Percentiles rank a stretch among this genome's conserved stretches.
Conservation (phyloP, 148 eudicot genomes). For the Vaccinium vitisidaea region DNA sequence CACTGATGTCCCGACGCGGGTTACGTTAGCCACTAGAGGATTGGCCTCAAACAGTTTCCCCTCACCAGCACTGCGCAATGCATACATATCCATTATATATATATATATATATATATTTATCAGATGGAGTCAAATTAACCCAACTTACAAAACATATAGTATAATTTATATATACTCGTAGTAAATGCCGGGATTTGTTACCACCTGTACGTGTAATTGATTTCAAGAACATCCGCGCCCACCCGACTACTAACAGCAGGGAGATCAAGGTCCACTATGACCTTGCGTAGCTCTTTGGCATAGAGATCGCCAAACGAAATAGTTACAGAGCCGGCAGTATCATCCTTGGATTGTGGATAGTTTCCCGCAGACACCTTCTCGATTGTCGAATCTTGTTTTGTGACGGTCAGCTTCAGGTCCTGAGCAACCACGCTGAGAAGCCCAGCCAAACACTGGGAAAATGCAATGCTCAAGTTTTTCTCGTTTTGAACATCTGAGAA, state of each 20-base stretch:
- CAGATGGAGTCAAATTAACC: too few relatives aligned
- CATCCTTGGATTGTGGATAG: background rate
- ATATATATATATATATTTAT: too few relatives aligned
- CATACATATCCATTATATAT: too few relatives aligned
- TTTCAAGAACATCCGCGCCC: background rate
- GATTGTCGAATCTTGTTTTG: background rate
- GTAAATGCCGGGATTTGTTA: background rate
- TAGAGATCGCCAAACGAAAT: slow-evolving; percentile 28
- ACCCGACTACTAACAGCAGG: background rate
- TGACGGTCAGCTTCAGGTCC: background rate
- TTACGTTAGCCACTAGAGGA: too few relatives aligned
- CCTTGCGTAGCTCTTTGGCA: slow-evolving; percentile 20
- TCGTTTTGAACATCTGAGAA: background rate
- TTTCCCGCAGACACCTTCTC: background rate
- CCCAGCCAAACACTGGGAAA: background rate
- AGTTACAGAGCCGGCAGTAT: slow-evolving; percentile 11
- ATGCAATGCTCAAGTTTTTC: background rate
- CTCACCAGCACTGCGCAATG: too few relatives aligned
- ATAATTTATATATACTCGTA: too few relatives aligned
- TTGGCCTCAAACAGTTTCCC: too few relatives aligned
- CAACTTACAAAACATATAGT: too few relatives aligned
- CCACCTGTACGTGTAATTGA: slow-evolving; percentile 14
- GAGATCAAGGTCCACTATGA: slow-evolving; percentile 21
- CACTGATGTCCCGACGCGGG: background rate
- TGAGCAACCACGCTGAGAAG: background rate